phyloP scores from a whole-genome alignment of 768 basidiomycete genomes.

The Fomitopsis serialis region DNA sequence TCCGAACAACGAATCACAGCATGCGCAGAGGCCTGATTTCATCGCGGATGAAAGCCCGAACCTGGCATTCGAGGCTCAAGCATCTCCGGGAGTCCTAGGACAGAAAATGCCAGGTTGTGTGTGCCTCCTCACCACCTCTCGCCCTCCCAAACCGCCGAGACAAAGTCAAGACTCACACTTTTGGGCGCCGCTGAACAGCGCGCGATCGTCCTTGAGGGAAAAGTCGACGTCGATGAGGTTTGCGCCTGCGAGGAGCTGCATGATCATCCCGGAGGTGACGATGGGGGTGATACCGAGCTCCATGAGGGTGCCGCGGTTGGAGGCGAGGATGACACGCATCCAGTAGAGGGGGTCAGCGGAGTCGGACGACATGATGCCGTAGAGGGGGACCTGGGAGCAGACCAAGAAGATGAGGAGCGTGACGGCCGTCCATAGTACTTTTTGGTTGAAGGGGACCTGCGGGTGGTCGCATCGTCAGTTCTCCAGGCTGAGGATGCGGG shows the following conservation, averaged over 20 bases:
- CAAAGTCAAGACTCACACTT: slow-evolving; percentile 55
- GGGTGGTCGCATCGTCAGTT: slow-evolving; percentile 2
- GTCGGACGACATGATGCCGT: slow-evolving; percentile 99
- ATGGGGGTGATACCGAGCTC: slow-evolving; percentile 98
- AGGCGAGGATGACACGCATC: slow-evolving; percentile 99
- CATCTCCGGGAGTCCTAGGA: no score
- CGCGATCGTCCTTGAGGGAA: slow-evolving; percentile 92
- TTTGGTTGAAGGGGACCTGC: slow-evolving; percentile 97
- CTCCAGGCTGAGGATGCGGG: slow-evolving; percentile 1
- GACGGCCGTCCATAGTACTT: slow-evolving; percentile 97
- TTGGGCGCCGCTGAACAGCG: slow-evolving; percentile 92
- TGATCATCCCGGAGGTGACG: slow-evolving; percentile 98
- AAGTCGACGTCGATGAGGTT: slow-evolving; percentile 98
- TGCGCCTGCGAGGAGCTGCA: slow-evolving; percentile 97
- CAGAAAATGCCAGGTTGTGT: no score
- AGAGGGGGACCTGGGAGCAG: slow-evolving; percentile 97
- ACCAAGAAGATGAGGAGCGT: slow-evolving; percentile 99
- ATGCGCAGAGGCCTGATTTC: no score
- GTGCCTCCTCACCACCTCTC: no score
- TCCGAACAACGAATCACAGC: no score
- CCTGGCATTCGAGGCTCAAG: no score
- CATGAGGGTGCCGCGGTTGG: slow-evolving; percentile 98
- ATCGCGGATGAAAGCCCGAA: no score
- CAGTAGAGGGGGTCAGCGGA: slow-evolving; percentile 98
- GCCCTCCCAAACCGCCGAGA: no score